Evolutionary conservation across 208 protist species (phyloP).

Genomic region (Acanthamoeba polyphaga): DNA sequence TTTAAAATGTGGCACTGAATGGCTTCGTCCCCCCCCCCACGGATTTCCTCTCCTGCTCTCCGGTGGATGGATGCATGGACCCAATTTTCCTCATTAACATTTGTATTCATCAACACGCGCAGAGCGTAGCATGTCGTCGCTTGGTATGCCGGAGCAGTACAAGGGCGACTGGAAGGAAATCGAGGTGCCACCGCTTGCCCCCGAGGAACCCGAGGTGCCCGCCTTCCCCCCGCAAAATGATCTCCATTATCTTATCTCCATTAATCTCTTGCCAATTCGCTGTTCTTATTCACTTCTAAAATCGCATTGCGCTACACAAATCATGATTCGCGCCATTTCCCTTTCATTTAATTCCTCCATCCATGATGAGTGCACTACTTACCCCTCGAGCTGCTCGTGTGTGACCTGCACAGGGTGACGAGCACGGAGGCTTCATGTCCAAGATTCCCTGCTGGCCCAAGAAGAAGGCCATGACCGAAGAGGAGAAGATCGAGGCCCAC

Average conservation of each 20-base stretch:
- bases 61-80: no score
- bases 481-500: conserved; percentile 54
- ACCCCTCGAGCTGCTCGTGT: not conserved
- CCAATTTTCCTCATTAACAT: no score
- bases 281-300: not conserved
- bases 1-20: not conserved
- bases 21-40: no score
- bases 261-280: not conserved
- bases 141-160: conserved; percentile 63
- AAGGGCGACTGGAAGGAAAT: conserved; percentile 54
- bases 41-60: no score
- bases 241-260: not conserved
- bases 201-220: conserved; percentile 6
- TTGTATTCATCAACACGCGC: not conserved
- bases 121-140: conserved; percentile 18
- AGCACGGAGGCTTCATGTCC: not conserved
- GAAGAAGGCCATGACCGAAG: conserved; percentile 25
- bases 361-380: not conserved
- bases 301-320: not conserved
- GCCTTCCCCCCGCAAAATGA: not conserved
- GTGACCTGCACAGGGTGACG: not conserved
- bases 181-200: not conserved
- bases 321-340: no score
- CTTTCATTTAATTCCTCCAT: no score
- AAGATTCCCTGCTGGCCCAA: conserved; percentile 42